A percentile compares a stretch with the other conserved stretches of the same genome.
Evolutionary conservation across 1,284 basidiomycete genomes (phyloP).

Genomic region (Apiotrichum veenhuisii): DNA sequence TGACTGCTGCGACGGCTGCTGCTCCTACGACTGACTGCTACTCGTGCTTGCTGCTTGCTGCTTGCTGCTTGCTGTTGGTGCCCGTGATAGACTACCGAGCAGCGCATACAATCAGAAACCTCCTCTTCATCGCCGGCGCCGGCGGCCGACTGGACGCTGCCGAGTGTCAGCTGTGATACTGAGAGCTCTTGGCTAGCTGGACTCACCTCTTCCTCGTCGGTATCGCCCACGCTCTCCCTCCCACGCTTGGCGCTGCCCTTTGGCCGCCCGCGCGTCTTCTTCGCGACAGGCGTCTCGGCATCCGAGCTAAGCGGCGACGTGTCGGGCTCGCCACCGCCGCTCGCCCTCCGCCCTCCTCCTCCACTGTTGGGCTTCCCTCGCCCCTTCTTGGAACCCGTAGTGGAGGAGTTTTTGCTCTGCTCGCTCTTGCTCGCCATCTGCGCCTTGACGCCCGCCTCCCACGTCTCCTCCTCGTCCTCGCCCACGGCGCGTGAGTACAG

Average conservation of each 20-base stretch:
- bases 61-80: no score
- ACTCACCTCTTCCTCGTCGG: slow-evolving; percentile 8
- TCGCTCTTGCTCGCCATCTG: slow-evolving; percentile 7
- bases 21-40: no score
- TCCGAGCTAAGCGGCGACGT: slow-evolving; percentile 6
- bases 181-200: background rate
- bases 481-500: slow-evolving; percentile 11
- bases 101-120: no score
- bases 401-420: background rate
- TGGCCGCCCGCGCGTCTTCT: slow-evolving; percentile 1
- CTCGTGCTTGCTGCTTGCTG: no score
- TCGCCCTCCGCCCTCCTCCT: background rate
- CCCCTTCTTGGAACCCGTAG: background rate
- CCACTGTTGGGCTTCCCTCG: background rate
- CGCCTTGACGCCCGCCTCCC: slow-evolving; percentile 14
- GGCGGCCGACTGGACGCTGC: slow-evolving; percentile 5
- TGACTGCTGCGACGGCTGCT: no score
- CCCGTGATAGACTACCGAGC: no score
- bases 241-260: background rate
- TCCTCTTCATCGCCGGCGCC: slow-evolving; percentile 7
- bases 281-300: background rate
- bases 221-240: slow-evolving; percentile 8
- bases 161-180: background rate
- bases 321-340: background rate
- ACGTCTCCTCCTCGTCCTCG: slow-evolving; percentile 7